These are phyloP conservation scores for Neurospora sp. DNA, from an alignment of 2,329 filamentous ascomycete species.

Conservation along the genomic window DNA sequence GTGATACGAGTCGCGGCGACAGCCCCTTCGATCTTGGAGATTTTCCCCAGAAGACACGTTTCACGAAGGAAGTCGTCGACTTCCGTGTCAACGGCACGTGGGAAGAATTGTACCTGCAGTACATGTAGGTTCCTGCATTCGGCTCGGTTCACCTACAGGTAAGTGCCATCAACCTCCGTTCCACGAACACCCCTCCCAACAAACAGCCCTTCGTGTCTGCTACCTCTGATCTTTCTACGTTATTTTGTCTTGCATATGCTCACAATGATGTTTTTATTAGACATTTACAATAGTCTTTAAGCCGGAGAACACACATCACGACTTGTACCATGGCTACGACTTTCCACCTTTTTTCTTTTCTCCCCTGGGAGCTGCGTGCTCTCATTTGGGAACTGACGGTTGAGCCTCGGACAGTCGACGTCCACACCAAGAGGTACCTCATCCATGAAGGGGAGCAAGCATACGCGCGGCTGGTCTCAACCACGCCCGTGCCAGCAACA, in stretches of 20 bases:
- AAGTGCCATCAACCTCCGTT: background rate
- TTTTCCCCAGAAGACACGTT: background rate
- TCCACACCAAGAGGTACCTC: background rate
- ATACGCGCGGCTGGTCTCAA: background rate
- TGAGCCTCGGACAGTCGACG: background rate
- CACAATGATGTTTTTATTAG: background rate
- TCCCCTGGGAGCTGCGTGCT: background rate
- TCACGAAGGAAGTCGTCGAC: background rate
- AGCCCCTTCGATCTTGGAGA: background rate
- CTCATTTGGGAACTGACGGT: background rate
- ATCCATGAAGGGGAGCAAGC: background rate
- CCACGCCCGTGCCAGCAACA: background rate
- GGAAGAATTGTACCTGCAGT: background rate
- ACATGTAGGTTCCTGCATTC: background rate
- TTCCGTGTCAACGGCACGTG: background rate
- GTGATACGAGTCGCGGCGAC: background rate
- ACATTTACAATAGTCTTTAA: background rate
- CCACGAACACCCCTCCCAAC: background rate
- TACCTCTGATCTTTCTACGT: background rate
- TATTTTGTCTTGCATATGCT: background rate
- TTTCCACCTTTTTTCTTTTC: background rate
- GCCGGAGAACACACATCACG: background rate
- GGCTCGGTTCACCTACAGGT: background rate
- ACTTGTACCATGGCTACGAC: background rate
- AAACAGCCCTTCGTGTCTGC: background rate